Evolutionary conservation across 202 grass and related monocot genomes (phyloP), one percentile per base, ranked within the genome.

Genomic region (Panicum virgatum): DNA sequence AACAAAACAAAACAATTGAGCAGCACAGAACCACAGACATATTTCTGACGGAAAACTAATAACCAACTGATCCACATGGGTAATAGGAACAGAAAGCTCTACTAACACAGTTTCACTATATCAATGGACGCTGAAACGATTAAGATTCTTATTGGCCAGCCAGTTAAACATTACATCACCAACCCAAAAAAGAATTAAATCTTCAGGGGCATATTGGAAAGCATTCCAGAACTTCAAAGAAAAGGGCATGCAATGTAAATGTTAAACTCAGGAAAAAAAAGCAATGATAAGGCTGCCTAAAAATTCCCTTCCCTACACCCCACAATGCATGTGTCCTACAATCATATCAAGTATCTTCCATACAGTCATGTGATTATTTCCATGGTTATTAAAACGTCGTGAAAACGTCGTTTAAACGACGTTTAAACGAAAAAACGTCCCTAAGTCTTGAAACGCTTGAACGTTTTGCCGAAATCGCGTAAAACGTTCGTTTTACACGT

Each of bases 31-130:
- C 5, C 13, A 69, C 37, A 71, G 48, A 62, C 22, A 75, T 6
- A 73, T 69, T 75, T 74, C 43, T 71, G 45, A 67, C 62, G 48
- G 67, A 30, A 70, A 12, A 62, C 12, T 57, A 32, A 66, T 20
- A 30, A 79, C 47, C 7, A 74, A 78, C 60, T 29, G 8, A 11
- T 15, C 51, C 12, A n/a, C 23, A 69, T 32, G 46, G 46, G 25
- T 68, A 36, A 60, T 14, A 5, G 44, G n/a, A 46, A 57, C 22
- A 62, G 45, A 80, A 70, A 76, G 78, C 22, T 48, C 16, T 42
- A 76, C 12, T 12, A 45, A 81, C 40, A 63, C 18, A 38, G 18
- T 69, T 52, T 30, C 36, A 12, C 47, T 19, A 56, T 73, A 72
- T 36, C 26, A 74, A 66, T n/a, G 19, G 10, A 38, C 43, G 2